Evolutionary conservation across 2,329 filamentous ascomycete species (phyloP).

Genomic region (Xylaria sp.): DNA sequence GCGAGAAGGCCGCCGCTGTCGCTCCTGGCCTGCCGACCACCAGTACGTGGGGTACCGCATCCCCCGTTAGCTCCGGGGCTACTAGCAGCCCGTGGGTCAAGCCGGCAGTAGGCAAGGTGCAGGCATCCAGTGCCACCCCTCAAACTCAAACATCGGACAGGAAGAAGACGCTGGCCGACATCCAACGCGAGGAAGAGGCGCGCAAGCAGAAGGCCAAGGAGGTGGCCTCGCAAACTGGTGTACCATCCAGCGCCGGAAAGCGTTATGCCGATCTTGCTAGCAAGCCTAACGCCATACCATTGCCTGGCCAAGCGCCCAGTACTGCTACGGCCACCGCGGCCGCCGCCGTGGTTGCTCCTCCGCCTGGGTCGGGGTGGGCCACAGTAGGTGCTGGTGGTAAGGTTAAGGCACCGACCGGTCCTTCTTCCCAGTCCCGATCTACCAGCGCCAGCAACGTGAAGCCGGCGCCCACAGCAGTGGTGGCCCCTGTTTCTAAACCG

Average conservation of each 20-base stretch:
- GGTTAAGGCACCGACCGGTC: constrained; percentile 72
- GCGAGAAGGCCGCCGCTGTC: constrained; percentile 61
- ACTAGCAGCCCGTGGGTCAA: constrained; percentile 68
- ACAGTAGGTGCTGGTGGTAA: constrained; percentile 95
- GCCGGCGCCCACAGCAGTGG: constrained; percentile 40
- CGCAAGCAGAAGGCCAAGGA: constrained; percentile 76
- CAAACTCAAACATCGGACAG: constrained; percentile 42
- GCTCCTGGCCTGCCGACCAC: constrained; percentile 81
- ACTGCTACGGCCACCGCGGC: constrained; percentile 44
- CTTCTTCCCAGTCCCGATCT: constrained; percentile 53
- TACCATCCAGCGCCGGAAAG: constrained; percentile 65
- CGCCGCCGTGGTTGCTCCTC: too few relatives aligned
- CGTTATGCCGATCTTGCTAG: constrained; percentile 93
- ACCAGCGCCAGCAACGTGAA: constrained; percentile 49
- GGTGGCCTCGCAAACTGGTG: constrained; percentile 49
- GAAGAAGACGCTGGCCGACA: constrained; percentile 94
- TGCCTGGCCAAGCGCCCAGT: constrained; percentile 46
- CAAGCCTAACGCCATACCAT: constrained; percentile 55
- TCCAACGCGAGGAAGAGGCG: constrained; percentile 92
- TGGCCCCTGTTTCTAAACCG: constrained; percentile 53
- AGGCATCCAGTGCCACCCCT: constrained; percentile 35
- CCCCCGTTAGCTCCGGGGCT: constrained; percentile 63
- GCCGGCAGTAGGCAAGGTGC: constrained; percentile 53
- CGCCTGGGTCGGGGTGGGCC: constrained; percentile 73
- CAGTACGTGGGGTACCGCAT: constrained; percentile 85